A percentile compares a stretch with the other conserved stretches of the same genome.
phyloP scores from a whole-genome alignment of 768 basidiomycete genomes.

The Tylopilus vinaceipallidus region DNA sequence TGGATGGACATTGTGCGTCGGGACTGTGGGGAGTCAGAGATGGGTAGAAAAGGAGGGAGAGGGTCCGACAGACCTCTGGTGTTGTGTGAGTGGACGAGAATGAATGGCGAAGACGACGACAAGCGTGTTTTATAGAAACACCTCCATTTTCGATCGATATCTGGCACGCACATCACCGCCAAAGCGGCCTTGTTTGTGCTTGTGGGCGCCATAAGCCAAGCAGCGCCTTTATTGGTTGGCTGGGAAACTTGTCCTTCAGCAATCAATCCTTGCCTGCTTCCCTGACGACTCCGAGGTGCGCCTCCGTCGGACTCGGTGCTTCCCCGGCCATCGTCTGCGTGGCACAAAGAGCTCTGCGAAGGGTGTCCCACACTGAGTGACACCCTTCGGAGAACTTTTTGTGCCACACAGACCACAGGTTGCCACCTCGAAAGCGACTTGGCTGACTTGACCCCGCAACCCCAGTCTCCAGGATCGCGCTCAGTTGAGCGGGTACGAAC shows the following conservation, averaged over 20 bases:
- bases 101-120: background rate
- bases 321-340: too few species aligned
- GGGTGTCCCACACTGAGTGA: background rate
- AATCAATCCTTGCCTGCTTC: conserved; percentile 2
- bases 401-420: background rate
- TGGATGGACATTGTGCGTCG: conserved; percentile 16
- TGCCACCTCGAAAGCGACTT: too few species aligned
- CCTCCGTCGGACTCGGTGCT: background rate
- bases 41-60: background rate
- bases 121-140: conserved; percentile 24
- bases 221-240: conserved; percentile 31
- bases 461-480: conserved; percentile 1
- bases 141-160: conserved; percentile 33
- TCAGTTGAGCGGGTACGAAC: background rate
- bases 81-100: background rate
- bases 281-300: background rate
- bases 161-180: conserved; percentile 23
- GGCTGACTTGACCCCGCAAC: too few species aligned
- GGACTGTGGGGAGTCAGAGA: conserved; percentile 3
- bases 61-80: conserved; percentile 4
- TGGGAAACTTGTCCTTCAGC: conserved; percentile 20
- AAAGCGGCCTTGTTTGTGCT: conserved; percentile 45
- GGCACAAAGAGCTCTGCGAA: too few species aligned
- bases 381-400: too few species aligned
- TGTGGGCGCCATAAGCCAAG: conserved; percentile 37